Base-by-base conservation (phyloP, 2,329 filamentous ascomycete species). In the Colletotrichum australisinense region DNA sequence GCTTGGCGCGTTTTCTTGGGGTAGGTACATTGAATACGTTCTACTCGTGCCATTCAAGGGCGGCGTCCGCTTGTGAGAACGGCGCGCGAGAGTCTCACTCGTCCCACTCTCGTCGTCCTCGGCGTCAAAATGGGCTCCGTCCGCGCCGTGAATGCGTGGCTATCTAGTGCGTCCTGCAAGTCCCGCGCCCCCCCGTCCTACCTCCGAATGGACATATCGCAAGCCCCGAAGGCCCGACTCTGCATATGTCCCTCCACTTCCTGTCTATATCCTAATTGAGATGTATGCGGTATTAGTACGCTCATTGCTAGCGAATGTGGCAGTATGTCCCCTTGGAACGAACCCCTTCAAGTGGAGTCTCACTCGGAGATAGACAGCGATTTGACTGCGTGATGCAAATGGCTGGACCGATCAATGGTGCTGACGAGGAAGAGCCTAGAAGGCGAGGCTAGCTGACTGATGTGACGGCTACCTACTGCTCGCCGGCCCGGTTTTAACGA, bases 201-300 rank as follows among this genome's bases (percentile, higher is more conserved):
- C 67, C 67, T 66, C 60, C 67, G 67, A 71, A 62, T 57, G 71
- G 67, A 57, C 35, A 66, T 62, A 22, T 62, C 56, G 67, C 52
- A 73, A 66, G 67, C 55, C 62, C 71, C 71, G 71, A 71, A 70
- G 35, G 56, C 67, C 71, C 67, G 60, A 62, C 46, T 42, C 67
- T 46, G 32, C 32, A 35, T 35, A 53, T 46, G 49, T 58, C 42
- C 55, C 30, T 65, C 60, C 66, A 65, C 55, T 56, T 56, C 60
- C 60, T 60, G 9, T 55, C 55, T 46, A 69, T 72, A 53, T 53
- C 49, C 69, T 59, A 63, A 63, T 67, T 72, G 52, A 58, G 69
- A 63, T 49, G 30, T 49, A 11, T 49, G 42, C 19, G 42, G 42
- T 49, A 72, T 28, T 55, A 32, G 65, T 42, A 69, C 28, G 58